Conservation (phyloP, 2,329 filamentous ascomycete genomes). For the Ceratocystis lukuohia region DNA sequence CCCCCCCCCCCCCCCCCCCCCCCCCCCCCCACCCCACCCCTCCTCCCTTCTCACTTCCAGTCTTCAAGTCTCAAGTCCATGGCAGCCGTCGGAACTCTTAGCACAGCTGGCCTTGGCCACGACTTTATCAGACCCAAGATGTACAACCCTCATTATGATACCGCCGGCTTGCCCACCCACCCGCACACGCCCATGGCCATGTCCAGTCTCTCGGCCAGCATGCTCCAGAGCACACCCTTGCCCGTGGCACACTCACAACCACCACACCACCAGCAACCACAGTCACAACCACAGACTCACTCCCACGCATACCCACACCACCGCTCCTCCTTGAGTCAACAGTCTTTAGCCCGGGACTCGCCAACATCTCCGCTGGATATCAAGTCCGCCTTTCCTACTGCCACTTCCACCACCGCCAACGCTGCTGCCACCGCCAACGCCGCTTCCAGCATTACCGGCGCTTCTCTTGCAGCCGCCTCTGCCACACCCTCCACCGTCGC, state of each 20-base stretch:
- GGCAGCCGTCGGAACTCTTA: slow-evolving; percentile 16
- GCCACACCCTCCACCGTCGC: slow-evolving; percentile 2
- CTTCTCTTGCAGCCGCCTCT: background rate
- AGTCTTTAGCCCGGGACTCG: slow-evolving; percentile 4
- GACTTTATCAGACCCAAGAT: slow-evolving; percentile 18
- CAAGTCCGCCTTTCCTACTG: slow-evolving; percentile 1
- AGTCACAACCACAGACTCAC: background rate
- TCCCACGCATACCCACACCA: slow-evolving; percentile 5
- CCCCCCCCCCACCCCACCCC: background rate
- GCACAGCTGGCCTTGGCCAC: slow-evolving; percentile 16
- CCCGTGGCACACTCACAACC: slow-evolving; percentile 6
- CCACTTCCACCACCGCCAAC: background rate
- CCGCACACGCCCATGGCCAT: slow-evolving; percentile 13
- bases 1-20: too few species aligned
- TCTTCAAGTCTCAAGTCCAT: slow-evolving; percentile 13
- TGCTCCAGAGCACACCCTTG: background rate
- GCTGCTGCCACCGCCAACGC: background rate
- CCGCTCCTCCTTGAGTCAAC: slow-evolving; percentile 8
- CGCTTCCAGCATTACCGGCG: background rate
- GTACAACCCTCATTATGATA: slow-evolving; percentile 14
- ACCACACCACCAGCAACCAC: background rate
- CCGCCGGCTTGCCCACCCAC: slow-evolving; percentile 2
- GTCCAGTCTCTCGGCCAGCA: slow-evolving; percentile 8
- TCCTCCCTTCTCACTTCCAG: background rate
- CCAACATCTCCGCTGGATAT: background rate